phyloP scores from a whole-genome alignment of 495 filamentous ascomycete genomes.

The Darksidea phi region DNA sequence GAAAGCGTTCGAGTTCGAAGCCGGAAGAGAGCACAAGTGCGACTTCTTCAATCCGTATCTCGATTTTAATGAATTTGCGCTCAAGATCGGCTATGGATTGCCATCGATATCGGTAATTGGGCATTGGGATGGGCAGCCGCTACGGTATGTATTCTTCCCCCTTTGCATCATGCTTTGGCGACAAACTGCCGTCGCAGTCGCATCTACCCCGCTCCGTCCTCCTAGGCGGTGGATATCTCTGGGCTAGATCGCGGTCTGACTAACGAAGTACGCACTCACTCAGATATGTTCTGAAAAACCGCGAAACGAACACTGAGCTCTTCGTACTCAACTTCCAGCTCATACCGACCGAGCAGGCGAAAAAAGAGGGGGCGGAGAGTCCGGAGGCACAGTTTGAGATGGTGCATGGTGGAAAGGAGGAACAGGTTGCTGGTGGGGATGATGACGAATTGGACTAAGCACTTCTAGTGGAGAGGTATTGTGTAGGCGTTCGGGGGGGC shows the following conservation, averaged over 20 bases:
- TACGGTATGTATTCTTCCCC: constrained; percentile 39
- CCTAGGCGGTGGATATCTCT: neutral
- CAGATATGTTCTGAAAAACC: constrained; percentile 85
- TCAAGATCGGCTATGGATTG: constrained; percentile 76
- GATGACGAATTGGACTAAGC: constrained; percentile 35
- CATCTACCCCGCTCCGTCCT: no score
- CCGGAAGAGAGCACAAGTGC: constrained; percentile 61
- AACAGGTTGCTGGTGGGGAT: neutral
- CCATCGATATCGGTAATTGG: constrained; percentile 76
- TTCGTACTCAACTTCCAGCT: constrained; percentile 78
- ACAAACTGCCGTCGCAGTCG: no score
- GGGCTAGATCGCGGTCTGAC: constrained; percentile 16
- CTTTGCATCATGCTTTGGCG: no score
- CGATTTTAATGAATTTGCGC: constrained; percentile 76
- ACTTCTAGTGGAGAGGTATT: neutral
- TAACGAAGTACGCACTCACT: constrained; percentile 60
- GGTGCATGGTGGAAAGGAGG: constrained; percentile 15
- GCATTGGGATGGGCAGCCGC: constrained; percentile 74
- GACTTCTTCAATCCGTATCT: constrained; percentile 93
- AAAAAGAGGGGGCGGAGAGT: constrained; percentile 50
- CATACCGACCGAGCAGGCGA: constrained; percentile 60
- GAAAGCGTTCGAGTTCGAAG: constrained; percentile 56
- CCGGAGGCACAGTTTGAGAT: constrained; percentile 22
- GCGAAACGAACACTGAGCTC: constrained; percentile 64
- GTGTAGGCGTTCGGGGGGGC: neutral